Conservation (phyloP, 306 rosid species). For the Coriaria nepalensis region DNA sequence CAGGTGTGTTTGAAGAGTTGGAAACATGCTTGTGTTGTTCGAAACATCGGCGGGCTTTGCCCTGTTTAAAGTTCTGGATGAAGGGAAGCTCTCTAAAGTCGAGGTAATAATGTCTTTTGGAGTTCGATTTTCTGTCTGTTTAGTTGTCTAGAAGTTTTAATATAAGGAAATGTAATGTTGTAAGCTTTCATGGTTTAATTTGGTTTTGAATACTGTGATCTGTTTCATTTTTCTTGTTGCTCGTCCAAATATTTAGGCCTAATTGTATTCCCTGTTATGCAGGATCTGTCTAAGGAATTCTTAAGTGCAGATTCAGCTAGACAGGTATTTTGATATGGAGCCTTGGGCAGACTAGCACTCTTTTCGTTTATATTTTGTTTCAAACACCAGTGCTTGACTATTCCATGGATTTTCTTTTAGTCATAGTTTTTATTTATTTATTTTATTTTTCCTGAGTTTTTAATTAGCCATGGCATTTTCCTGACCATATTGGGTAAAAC, state of each 20-base stretch:
- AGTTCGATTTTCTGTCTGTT: not conserved
- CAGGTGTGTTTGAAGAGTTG: conserved; percentile 21
- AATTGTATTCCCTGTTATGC: conserved; percentile 5
- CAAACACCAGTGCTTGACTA: not conserved
- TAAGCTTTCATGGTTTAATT: not conserved
- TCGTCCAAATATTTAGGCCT: not conserved
- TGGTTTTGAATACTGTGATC: not conserved
- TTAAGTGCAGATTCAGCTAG: conserved; percentile 57
- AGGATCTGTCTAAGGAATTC: conserved; percentile 63
- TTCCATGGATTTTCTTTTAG: not conserved
- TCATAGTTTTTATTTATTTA: not conserved
- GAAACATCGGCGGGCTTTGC: conserved; percentile 78
- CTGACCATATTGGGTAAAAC: too few relatives aligned
- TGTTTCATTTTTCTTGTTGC: not conserved
- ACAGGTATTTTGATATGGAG: conserved; percentile 30
- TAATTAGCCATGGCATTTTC: too few relatives aligned
- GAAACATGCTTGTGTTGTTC: conserved; percentile 54
- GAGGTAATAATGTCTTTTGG: conserved; percentile 31
- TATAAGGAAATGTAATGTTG: not conserved
- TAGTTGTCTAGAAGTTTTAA: not conserved
- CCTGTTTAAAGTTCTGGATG: conserved; percentile 64
- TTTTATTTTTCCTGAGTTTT: not conserved
- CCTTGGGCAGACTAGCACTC: not conserved
- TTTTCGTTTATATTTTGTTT: not conserved
- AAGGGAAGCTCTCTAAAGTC: conserved; percentile 64